Evolutionary conservation across 179 eudicot species (phyloP), one percentile per base, ranked within the genome.

Genomic region (Silene coronaria): DNA sequence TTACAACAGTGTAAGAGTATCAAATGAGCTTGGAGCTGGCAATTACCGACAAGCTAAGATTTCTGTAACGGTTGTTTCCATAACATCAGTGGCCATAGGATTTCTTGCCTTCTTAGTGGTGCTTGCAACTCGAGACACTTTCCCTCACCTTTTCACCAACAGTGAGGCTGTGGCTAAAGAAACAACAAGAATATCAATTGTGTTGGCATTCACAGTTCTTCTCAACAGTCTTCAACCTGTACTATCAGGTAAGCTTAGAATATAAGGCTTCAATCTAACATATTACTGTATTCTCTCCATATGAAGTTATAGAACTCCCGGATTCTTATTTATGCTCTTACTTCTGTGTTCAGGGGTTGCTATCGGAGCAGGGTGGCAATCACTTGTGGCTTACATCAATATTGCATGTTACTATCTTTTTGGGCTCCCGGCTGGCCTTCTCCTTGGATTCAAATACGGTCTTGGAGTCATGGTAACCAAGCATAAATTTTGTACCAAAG

Each of bases 161-260:
- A 91, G 92, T 42, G 90, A 78, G 0, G 88, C 86, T 13, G 93
- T 91, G 12, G 91, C 93, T 30, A 70, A 75, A 57, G 90, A 85
- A 79, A 87, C 91, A 32, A 84, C 90, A 34, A 82, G 83, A 72
- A 85, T 92, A 22, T 89, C 92, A 2, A 55, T 82, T 69, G 77
- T 92, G 82, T 86, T 92, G 24, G 92, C 84, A 34, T 28, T 88
- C 72, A 88, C 96, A 5, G 89, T 91, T 66, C 75, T 89, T 9
- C 86, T 92, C 55, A 89, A 91, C 82, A 86, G 96, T 26, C 89
- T 92, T 77, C 96, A 92, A 65, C 96, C 96, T 66, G 97, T 91
- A 73, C 80, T 92, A 73, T 92, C 97, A 48, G 96, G 97, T 87
- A 82, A 77, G 67, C 42, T 45, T 9, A 53, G 72, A 74, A 57